phyloP scores from a whole-genome alignment of 1,284 basidiomycete species.

The Ceratobasidium sp. region DNA sequence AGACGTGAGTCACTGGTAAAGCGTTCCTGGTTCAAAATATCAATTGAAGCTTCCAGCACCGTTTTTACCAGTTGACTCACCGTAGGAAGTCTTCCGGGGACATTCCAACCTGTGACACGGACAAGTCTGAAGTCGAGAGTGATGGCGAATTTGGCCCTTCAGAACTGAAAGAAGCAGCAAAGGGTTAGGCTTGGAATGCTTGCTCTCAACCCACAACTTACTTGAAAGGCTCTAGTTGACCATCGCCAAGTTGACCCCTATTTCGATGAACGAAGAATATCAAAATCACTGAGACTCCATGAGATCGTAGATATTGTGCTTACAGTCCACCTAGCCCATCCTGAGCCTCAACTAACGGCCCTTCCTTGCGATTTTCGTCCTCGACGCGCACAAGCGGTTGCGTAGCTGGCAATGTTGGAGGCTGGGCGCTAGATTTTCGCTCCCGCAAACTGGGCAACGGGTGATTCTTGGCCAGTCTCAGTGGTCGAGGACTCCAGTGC shows the following conservation, averaged over 20 bases:
- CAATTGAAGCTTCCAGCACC: not conserved
- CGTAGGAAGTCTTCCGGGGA: slow-evolving; percentile 21
- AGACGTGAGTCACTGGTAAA: not conserved
- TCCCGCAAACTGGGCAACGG: not conserved
- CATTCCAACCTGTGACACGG: not conserved
- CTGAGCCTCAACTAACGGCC: not conserved
- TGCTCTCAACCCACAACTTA: not conserved
- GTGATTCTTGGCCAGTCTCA: slow-evolving; percentile 1
- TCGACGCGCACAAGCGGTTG: slow-evolving; percentile 16
- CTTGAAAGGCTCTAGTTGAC: slow-evolving; percentile 17
- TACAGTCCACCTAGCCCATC: not conserved
- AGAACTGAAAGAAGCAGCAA: not conserved
- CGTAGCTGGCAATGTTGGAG: not conserved
- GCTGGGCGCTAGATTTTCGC: slow-evolving; percentile 1
- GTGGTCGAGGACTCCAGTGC: slow-evolving; percentile 9
- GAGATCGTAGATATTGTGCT: not conserved
- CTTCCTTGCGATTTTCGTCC: slow-evolving; percentile 1
- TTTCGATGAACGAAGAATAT: slow-evolving; percentile 7
- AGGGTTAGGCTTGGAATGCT: not conserved
- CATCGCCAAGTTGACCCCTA: slow-evolving; percentile 5
- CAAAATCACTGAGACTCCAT: not conserved
- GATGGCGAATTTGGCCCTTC: slow-evolving; percentile 1
- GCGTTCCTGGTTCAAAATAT: not conserved
- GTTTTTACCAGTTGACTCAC: not conserved
- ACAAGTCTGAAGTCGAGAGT: not conserved